Conservation (phyloP, 2,329 filamentous ascomycete genomes). For the Fusarium globosum region DNA sequence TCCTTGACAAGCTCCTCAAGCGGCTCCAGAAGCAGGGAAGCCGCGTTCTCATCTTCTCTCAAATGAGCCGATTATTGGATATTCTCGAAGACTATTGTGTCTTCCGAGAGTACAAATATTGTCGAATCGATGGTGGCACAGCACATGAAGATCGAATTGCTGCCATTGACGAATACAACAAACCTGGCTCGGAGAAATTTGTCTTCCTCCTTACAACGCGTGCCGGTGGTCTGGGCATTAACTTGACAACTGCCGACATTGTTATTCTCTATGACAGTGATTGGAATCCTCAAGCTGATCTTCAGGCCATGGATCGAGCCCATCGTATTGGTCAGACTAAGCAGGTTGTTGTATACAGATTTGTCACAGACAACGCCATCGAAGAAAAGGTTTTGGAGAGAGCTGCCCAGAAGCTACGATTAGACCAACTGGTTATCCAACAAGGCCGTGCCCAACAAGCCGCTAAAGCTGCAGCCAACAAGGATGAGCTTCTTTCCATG, state of each 20-base stretch:
- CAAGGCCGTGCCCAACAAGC: constrained; percentile 94
- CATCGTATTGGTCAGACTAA: constrained; percentile 99
- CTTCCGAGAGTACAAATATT: constrained; percentile 94
- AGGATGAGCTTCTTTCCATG: constrained; percentile 96
- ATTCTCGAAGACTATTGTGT: constrained; percentile 99
- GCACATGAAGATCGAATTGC: constrained; percentile 98
- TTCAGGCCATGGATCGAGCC: constrained; percentile 98
- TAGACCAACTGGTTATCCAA: constrained; percentile 97
- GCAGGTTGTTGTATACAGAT: constrained; percentile 95
- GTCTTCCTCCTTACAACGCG: constrained; percentile 95
- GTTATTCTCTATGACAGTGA: constrained; percentile 97
- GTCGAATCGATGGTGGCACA: constrained; percentile 95
- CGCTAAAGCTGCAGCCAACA: constrained; percentile 90
- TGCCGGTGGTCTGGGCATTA: constrained; percentile 96
- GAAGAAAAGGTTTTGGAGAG: constrained; percentile 98
- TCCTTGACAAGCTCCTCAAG: constrained; percentile 90
- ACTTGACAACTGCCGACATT: constrained; percentile 93
- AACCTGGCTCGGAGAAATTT: constrained; percentile 93
- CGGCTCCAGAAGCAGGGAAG: constrained; percentile 88
- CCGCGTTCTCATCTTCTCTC: constrained; percentile 97
- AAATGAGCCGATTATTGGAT: constrained; percentile 97
- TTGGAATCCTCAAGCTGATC: constrained; percentile 98
- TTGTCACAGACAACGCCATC: constrained; percentile 97
- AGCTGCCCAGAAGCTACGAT: constrained; percentile 93
- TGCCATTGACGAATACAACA: constrained; percentile 99